Conservation (phyloP, 2,329 filamentous ascomycete species). For the Pestalotiopsis sp. region DNA sequence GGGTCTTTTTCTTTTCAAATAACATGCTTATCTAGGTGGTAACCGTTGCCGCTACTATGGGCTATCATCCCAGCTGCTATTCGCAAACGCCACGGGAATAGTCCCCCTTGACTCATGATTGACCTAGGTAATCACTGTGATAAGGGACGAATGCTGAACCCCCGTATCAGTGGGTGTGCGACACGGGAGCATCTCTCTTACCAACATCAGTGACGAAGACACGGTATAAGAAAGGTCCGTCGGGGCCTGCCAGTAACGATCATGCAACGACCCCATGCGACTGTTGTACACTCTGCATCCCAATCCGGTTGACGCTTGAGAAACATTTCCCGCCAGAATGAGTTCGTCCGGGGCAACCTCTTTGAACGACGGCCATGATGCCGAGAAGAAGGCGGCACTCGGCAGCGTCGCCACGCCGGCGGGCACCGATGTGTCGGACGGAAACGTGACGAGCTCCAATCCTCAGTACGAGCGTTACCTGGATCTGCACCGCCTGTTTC, state of each 20-base stretch:
- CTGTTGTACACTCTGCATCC: no score
- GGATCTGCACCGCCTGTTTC: constrained; percentile 15
- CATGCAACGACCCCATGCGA: no score
- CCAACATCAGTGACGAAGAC: no score
- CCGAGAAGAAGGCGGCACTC: constrained; percentile 13
- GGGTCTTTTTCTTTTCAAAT: background rate
- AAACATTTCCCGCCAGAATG: background rate
- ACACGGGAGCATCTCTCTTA: no score
- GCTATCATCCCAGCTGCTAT: background rate
- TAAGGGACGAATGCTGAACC: background rate
- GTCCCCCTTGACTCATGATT: background rate
- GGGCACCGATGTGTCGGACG: background rate
- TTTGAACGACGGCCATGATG: constrained; percentile 6
- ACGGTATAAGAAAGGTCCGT: no score
- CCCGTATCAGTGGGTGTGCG: background rate
- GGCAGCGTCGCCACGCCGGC: background rate
- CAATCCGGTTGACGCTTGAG: background rate
- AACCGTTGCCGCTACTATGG: background rate
- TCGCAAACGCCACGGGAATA: background rate
- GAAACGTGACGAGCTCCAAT: background rate
- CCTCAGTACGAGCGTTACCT: constrained; percentile 19
- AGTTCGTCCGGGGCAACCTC: background rate
- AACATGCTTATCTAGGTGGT: background rate
- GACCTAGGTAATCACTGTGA: background rate
- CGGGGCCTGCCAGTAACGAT: no score